Evolutionary conservation across 108 stramenopile species (phyloP).

Genomic region (Licmophora abbreviata): DNA sequence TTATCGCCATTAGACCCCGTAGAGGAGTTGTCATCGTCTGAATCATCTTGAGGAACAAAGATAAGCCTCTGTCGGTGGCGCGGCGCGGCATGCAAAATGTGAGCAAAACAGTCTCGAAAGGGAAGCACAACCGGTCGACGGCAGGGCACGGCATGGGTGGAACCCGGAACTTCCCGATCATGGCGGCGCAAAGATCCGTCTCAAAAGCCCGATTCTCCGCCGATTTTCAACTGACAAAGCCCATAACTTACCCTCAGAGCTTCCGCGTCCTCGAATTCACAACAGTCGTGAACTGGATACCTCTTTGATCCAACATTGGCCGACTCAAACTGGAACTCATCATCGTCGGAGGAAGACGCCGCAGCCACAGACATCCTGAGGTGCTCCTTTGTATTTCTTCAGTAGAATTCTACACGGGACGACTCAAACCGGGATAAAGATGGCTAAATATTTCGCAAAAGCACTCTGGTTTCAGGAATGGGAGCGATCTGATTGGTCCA

Average conservation of each 20-base stretch:
- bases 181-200: not conserved
- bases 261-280: conserved; percentile 73
- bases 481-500: too few species aligned
- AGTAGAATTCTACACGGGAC: too few species aligned
- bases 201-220: too few species aligned
- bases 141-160: too few species aligned
- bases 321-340: conserved; percentile 42
- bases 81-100: conserved; percentile 1
- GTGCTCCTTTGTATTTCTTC: too few species aligned
- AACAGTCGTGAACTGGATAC: conserved; percentile 82
- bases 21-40: conserved; percentile 20
- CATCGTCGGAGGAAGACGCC: conserved; percentile 39
- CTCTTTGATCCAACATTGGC: conserved; percentile 30
- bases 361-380: conserved; percentile 6
- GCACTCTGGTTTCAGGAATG: too few species aligned
- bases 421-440: too few species aligned
- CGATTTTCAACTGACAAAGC: too few species aligned
- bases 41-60: conserved; percentile 24
- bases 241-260: conserved; percentile 42
- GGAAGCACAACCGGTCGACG: conserved; percentile 1
- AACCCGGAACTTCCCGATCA: not conserved
- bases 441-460: too few species aligned
- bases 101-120: not conserved
- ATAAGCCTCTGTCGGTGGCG: conserved; percentile 32
- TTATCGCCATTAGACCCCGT: conserved; percentile 10